Evolutionary conservation across 345 rosid genomes (phyloP), one percentile per base, ranked within the genome.

Genomic region (Eucalyptus globulus): DNA sequence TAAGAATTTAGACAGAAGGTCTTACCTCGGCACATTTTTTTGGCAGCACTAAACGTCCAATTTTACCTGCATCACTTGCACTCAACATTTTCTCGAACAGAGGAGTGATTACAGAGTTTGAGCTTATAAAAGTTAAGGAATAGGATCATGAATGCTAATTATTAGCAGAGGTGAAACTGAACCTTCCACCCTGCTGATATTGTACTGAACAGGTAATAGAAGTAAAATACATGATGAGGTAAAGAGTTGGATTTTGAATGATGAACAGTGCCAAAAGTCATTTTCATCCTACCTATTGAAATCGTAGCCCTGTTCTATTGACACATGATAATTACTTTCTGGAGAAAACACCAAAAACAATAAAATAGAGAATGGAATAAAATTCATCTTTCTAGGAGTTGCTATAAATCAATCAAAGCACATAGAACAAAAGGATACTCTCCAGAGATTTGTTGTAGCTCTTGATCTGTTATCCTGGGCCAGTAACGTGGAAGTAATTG

Each of bases 11-110:
- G 50, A 47, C 88, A 87, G 85, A 80, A 40, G 92, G 92, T 81
- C 91, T 80, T 49, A 98, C 99, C 98, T 98, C 99, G 14, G 99
- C 99, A 93, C 95, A 97, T 93, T 96, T 97, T 90, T 97, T 98
- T 50, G 99, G 99, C 91, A 98, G 94, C 92, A 96, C 96, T 89
- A 98, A 89, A 91, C 99, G 97, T 87, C 99, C 99, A 90, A 95
- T 93, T 91, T 94, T 93, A 80, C 99, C 99, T 50, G 99, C 95
- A 95, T 98, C 99, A 91, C 97, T 98, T 86, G 96, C 98, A 94
- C 99, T 98, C 92, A 98, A 92, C 94, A 94, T 95, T 94, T 98
- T 98, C 95, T 98, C 99, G 83, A 98, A 98, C 91, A 98, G 93
- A 89, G 97, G 98, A 90, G 95, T 96, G 88, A 95, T 96, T 60